phyloP scores from a whole-genome alignment of 441 rosid genomes.

The Adansonia gregorii region DNA sequence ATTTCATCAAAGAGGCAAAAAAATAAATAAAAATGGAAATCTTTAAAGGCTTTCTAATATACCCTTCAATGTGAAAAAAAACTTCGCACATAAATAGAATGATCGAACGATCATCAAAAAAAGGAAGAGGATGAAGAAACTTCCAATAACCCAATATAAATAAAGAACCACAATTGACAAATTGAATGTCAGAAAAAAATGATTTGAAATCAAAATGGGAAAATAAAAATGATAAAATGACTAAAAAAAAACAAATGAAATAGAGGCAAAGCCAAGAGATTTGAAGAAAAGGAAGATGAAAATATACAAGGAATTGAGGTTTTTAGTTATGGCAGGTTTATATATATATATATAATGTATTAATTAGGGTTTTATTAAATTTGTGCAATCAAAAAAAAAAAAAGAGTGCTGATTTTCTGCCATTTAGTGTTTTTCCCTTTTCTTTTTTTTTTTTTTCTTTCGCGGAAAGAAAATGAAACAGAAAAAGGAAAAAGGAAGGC shows the following conservation, averaged over 20 bases:
- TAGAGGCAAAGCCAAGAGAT: not conserved
- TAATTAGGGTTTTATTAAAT: constrained; percentile 5
- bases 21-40: not conserved
- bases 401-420: not conserved
- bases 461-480: not conserved
- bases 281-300: too few species aligned
- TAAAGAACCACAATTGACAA: not conserved
- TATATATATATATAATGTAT: not conserved
- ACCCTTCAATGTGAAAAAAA: not conserved
- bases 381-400: not conserved
- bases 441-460: not conserved
- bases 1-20: not conserved
- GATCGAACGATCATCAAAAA: not conserved
- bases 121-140: not conserved
- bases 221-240: not conserved
- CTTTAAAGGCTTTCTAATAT: not conserved
- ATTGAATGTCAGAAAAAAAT: not conserved
- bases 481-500: constrained; percentile 18
- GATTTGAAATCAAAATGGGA: not conserved
- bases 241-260: not conserved
- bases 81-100: not conserved
- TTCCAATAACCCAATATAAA: not conserved
- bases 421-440: not conserved
- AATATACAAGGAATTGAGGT: not conserved
- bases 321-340: not conserved